These are phyloP conservation scores for Arbutus unedo DNA, from an alignment of 148 eudicot species.

Conservation along the genomic window DNA sequence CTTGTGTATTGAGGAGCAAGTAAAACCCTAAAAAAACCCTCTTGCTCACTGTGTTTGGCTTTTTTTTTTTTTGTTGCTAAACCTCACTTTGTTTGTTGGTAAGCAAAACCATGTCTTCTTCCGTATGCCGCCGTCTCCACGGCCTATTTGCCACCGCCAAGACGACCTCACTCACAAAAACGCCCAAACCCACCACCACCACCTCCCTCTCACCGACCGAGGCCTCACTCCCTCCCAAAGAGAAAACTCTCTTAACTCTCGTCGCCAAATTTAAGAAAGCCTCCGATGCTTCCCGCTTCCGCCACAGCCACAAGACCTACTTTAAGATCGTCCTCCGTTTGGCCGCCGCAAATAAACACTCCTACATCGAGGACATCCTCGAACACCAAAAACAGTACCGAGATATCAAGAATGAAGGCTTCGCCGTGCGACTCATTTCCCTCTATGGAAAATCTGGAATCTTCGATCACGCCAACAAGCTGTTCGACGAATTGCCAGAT, in stretches of 20 bases:
- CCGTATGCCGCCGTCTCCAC: constrained; percentile 18
- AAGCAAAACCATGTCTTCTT: background rate
- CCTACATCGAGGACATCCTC: constrained; percentile 43
- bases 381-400: constrained; percentile 52
- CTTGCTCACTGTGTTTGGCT: background rate
- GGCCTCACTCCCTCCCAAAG: background rate
- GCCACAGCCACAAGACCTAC: constrained; percentile 22
- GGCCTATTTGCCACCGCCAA: constrained; percentile 9
- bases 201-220: background rate
- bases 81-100: no score
- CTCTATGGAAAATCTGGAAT: constrained; percentile 52
- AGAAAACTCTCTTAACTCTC: constrained; percentile 11
- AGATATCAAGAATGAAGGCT: constrained; percentile 41
- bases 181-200: constrained; percentile 10
- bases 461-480: constrained; percentile 51
- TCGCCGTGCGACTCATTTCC: constrained; percentile 32
- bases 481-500: constrained; percentile 76
- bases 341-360: constrained; percentile 22
- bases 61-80: no score
- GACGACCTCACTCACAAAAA: constrained; percentile 11
- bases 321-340: constrained; percentile 36
- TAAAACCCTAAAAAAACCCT: background rate
- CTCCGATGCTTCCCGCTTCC: constrained; percentile 22
- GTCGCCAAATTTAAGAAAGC: constrained; percentile 29
- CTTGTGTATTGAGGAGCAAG: background rate